Evolutionary conservation across 495 filamentous ascomycete species (phyloP), one percentile per base, ranked within the genome.

Genomic region (Sordaria brevicollis): DNA sequence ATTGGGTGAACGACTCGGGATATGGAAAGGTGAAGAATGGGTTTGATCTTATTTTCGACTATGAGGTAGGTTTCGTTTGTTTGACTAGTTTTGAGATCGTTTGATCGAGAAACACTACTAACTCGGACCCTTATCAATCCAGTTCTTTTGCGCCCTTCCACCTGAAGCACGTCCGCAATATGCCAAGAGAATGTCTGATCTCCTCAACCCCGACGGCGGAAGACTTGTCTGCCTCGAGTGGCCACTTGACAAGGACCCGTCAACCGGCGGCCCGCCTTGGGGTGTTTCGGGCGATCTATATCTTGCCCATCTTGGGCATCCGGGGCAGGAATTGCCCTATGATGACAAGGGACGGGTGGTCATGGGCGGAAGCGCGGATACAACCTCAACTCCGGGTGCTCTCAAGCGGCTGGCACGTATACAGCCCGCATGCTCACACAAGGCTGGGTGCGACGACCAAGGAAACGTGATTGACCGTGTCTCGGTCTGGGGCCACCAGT

Each of bases 41-140:
- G 36, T 93, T 93, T 80, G 91, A 96, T 81, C 75, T 95, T 33
- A 88, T 94, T 41, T 95, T 93, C 81, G 92, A 95, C 78, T 93
- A 94, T 76, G 93, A 91, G 34, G 92, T 93, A 83, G 73, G 87
- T 67, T 43, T n/a, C 41, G 10, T 36, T 57, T 35, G 34, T 7
- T 25, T 43, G 41, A 25, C 25, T n/a, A 19, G 10, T 25, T 13
- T 33, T n/a, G 33, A 39, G 66, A 66, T 67, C 19, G 39, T 33
- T 69, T 8, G 25, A 37, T 73, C 57, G 15, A 69, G 41, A 72
- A 57, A 69, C 54, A 65, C 38, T 66, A 65, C 38, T 66, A 36
- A 38, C 35, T 71, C 17, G 5, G 6, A 37, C 21, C n/a, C n/a
- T n/a, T n/a, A n/a, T 17, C 29, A 15, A 15, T 15, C 34, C 70